A percentile compares a stretch with the other conserved stretches of the same genome.
Conservation (phyloP, 2,329 filamentous ascomycete species). For the Sarocladium kiliense region DNA sequence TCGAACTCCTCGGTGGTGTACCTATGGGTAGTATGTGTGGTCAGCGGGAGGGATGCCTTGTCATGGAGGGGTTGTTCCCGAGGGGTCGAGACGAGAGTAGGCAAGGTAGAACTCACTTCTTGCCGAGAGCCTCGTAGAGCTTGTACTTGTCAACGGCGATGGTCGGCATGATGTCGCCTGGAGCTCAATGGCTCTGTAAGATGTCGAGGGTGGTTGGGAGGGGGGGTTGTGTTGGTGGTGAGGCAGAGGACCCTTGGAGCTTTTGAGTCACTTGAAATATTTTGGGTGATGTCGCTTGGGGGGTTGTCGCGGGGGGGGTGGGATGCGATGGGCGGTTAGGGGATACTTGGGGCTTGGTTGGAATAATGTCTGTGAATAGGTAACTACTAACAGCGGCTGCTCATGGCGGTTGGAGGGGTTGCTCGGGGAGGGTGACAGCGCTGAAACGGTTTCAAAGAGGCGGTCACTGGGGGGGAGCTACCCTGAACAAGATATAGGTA, state of each 20-base stretch:
- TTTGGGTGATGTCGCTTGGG: conserved; percentile 12
- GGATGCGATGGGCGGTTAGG: not conserved
- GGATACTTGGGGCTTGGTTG: not conserved
- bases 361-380: not conserved
- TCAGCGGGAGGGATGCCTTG: conserved; percentile 13
- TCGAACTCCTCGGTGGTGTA: conserved; percentile 95
- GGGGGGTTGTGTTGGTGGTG: conserved; percentile 7
- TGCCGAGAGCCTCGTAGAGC: conserved; percentile 87
- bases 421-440: not conserved
- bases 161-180: conserved; percentile 70
- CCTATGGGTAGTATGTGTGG: conserved; percentile 36
- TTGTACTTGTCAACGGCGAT: conserved; percentile 95
- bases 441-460: not conserved
- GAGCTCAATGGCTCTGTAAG: conserved; percentile 17
- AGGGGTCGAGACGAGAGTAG: conserved; percentile 10
- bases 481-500: too few species aligned
- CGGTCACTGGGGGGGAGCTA: too few species aligned
- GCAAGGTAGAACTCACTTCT: conserved; percentile 51
- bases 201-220: not conserved
- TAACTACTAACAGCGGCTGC: not conserved
- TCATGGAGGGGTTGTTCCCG: conserved; percentile 15
- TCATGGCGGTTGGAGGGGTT: not conserved
- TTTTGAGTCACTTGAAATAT: conserved; percentile 38
- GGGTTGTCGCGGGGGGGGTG: conserved; percentile 1
- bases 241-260: conserved; percentile 7